phyloP scores from a whole-genome alignment of 1,284 basidiomycete genomes.

The Tylopilus orsonianus region DNA sequence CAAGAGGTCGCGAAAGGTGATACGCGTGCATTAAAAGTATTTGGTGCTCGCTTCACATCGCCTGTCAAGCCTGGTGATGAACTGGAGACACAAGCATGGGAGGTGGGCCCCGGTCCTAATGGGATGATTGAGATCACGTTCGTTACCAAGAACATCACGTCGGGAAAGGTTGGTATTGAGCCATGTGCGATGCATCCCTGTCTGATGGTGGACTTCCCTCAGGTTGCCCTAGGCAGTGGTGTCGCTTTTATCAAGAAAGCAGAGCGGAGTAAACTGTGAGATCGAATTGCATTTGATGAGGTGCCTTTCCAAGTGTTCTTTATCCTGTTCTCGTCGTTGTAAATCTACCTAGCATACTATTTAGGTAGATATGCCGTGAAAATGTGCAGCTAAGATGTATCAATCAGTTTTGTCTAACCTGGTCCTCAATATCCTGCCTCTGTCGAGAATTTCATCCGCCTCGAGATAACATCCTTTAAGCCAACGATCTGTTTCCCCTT shows the following conservation, averaged over 20 bases:
- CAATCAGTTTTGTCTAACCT: conserved; percentile 16
- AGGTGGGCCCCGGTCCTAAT: conserved; percentile 63
- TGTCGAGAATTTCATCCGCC: conserved; percentile 63
- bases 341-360: neutral
- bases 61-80: conserved; percentile 79
- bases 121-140: conserved; percentile 73
- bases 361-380: no score
- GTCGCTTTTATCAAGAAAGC: conserved; percentile 58
- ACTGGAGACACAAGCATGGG: conserved; percentile 79
- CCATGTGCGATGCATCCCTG: neutral
- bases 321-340: neutral
- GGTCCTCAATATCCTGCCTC: conserved; percentile 37
- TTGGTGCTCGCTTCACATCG: conserved; percentile 73
- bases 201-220: neutral
- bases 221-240: conserved; percentile 56
- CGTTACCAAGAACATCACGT: conserved; percentile 64
- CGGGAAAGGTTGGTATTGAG: conserved; percentile 57
- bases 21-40: conserved; percentile 59
- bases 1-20: conserved; percentile 58
- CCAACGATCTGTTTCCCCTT: conserved; percentile 58
- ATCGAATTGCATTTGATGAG: neutral
- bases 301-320: neutral
- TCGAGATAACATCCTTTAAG: conserved; percentile 77
- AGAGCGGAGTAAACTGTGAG: conserved; percentile 54
- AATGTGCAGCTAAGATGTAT: neutral